Evolutionary conservation across 2,329 filamentous ascomycete species (phyloP).

Genomic region (Amphichorda felina): DNA sequence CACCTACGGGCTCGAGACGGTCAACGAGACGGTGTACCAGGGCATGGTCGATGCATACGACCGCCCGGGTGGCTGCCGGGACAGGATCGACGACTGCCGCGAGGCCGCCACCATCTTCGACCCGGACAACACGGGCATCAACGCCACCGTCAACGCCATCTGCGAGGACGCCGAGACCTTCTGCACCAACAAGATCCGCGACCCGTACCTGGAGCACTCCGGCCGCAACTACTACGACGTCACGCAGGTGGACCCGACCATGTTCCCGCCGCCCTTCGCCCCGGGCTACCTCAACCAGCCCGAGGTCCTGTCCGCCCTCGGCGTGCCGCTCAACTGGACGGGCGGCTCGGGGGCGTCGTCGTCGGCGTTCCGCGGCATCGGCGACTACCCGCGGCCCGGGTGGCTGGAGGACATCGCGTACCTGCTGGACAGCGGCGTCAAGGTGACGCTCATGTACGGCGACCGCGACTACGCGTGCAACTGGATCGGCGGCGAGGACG

Average conservation of each 20-base stretch:
- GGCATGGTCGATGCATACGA: constrained; percentile 4
- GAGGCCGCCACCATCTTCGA: constrained; percentile 15
- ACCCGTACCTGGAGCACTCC: too few species aligned
- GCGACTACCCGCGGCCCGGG: constrained; percentile 39
- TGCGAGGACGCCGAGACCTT: constrained; percentile 35
- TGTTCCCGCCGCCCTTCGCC: not conserved
- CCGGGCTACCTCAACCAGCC: constrained; percentile 48
- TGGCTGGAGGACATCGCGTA: constrained; percentile 31
- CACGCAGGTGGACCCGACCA: constrained; percentile 27
- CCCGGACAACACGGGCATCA: constrained; percentile 23
- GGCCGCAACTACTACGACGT: constrained; percentile 51
- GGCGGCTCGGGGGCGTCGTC: constrained; percentile 22
- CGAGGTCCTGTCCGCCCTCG: constrained; percentile 43
- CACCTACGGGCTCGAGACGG: constrained; percentile 48
- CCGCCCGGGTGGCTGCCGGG: constrained; percentile 31
- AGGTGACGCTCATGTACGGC: constrained; percentile 59
- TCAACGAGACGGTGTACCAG: constrained; percentile 27
- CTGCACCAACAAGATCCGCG: constrained; percentile 7
- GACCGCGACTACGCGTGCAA: constrained; percentile 48
- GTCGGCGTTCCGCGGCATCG: constrained; percentile 43
- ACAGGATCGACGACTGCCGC: constrained; percentile 37
- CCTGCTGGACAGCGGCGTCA: constrained; percentile 47
- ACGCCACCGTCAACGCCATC: constrained; percentile 22
- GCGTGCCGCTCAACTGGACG: constrained; percentile 49
- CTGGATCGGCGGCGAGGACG: constrained; percentile 53